These are phyloP conservation scores for Thelonectria rubi DNA, from an alignment of 2,329 filamentous ascomycete species.

Conservation along the genomic window DNA sequence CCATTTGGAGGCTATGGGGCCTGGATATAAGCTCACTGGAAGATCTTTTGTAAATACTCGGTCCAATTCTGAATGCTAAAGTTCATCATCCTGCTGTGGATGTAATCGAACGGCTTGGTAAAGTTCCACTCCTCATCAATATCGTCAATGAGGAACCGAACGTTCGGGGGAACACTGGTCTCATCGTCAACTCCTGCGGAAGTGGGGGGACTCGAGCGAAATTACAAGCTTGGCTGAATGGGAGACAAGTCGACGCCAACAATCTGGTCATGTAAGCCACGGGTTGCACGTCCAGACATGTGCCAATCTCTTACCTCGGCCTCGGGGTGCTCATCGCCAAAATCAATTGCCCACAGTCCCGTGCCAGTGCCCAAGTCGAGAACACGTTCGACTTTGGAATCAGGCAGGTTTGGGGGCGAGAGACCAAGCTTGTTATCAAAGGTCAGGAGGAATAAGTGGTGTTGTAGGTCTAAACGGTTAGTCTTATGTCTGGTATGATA, in stretches of 20 bases:
- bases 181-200: not conserved
- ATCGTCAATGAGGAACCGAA: conserved; percentile 15
- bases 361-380: conserved; percentile 43
- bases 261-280: not conserved
- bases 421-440: conserved; percentile 38
- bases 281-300: too few relatives aligned
- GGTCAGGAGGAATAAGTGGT: conserved; percentile 38
- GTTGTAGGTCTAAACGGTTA: conserved; percentile 28
- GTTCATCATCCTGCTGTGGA: conserved; percentile 17
- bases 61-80: conserved; percentile 9
- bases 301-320: conserved; percentile 6
- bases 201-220: accelerated
- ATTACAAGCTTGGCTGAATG: conserved; percentile 21
- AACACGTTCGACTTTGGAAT: conserved; percentile 22
- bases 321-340: conserved; percentile 33
- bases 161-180: conserved; percentile 4
- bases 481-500: not conserved
- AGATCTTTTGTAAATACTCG: conserved; percentile 3
- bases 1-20: too few relatives aligned
- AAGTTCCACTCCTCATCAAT: conserved; percentile 11
- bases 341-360: conserved; percentile 42
- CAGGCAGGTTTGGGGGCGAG: conserved; percentile 23
- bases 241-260: conserved; percentile 32
- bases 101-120: conserved; percentile 12
- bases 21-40: conserved; percentile 1